Percentiles rank a stretch among this genome's conserved stretches.
phyloP scores from a whole-genome alignment of 805 yeast genomes.

The Cyberlindnera maritima region DNA sequence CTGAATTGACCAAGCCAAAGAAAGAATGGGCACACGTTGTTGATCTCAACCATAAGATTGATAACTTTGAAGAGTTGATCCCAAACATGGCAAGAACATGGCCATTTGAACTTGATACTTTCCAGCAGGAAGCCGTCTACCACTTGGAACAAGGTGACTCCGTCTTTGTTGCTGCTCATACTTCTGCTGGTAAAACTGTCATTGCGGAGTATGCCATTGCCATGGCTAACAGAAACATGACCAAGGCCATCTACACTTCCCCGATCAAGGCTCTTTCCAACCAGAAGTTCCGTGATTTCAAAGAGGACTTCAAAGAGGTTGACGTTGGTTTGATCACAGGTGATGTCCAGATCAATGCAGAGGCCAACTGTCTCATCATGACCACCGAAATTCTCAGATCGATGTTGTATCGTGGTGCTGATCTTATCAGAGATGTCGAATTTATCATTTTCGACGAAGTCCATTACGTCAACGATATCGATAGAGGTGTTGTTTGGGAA shows the following conservation, averaged over 20 bases:
- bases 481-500: constrained; percentile 99
- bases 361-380: constrained; percentile 94
- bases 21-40: constrained; percentile 95
- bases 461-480: constrained; percentile 94
- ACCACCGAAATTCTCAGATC: constrained; percentile 94
- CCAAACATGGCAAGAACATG: constrained; percentile 92
- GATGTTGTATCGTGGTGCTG: constrained; percentile 96
- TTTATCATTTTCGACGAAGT: constrained; percentile 98
- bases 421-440: constrained; percentile 92
- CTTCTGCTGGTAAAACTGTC: constrained; percentile 98
- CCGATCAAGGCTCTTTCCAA: constrained; percentile 91
- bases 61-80: constrained; percentile 81
- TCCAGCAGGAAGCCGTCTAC: constrained; percentile 95
- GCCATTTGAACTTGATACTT: constrained; percentile 93
- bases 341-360: constrained; percentile 96
- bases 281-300: constrained; percentile 87
- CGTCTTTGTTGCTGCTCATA: constrained; percentile 97
- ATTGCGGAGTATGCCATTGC: constrained; percentile 99
- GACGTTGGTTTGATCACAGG: constrained; percentile 96
- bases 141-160: constrained; percentile 98
- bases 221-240: constrained; percentile 93
- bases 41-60: constrained; percentile 77
- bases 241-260: constrained; percentile 93
- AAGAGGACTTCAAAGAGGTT: constrained; percentile 69
- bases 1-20: constrained; percentile 26